Evolutionary conservation across 179 eudicot genomes (phyloP).

Genomic region (Carnegiea gigantea): DNA sequence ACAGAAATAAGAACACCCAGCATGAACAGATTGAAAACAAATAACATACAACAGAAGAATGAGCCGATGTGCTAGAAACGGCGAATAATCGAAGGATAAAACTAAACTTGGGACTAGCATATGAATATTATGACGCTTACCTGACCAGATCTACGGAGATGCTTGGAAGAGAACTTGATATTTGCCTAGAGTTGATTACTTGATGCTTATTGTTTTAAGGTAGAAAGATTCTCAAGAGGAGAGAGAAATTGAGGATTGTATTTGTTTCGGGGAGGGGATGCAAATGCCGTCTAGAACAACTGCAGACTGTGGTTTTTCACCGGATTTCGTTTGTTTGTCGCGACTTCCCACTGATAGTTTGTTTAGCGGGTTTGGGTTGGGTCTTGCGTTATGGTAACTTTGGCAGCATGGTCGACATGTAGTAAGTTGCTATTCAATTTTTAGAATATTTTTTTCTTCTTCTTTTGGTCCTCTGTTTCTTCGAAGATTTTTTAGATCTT

Average conservation of each 20-base stretch:
- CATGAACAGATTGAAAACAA: not conserved
- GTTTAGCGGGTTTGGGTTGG: too few relatives aligned
- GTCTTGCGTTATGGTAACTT: too few relatives aligned
- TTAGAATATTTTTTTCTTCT: too few relatives aligned
- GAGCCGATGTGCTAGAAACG: not conserved
- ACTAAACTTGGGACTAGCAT: not conserved
- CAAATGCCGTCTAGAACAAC: not conserved
- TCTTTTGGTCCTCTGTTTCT: too few relatives aligned
- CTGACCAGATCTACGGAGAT: slow-evolving; percentile 1
- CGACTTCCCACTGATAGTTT: too few relatives aligned
- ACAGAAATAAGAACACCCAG: not conserved
- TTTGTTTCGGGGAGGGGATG: not conserved
- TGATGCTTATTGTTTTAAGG: not conserved
- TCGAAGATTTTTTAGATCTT: too few relatives aligned
- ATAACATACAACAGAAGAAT: not conserved
- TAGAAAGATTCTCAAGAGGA: not conserved
- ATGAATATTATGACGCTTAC: not conserved
- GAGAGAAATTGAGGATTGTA: not conserved
- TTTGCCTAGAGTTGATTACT: not conserved
- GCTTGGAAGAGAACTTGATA: not conserved
- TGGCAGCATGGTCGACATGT: too few relatives aligned
- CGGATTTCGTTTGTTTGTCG: too few relatives aligned
- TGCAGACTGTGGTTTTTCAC: not conserved
- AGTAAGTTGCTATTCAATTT: too few relatives aligned
- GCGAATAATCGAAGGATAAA: not conserved